Evolutionary conservation across 2,329 filamentous ascomycete genomes (phyloP).

Genomic region (Drechslerella coelobrocha): DNA sequence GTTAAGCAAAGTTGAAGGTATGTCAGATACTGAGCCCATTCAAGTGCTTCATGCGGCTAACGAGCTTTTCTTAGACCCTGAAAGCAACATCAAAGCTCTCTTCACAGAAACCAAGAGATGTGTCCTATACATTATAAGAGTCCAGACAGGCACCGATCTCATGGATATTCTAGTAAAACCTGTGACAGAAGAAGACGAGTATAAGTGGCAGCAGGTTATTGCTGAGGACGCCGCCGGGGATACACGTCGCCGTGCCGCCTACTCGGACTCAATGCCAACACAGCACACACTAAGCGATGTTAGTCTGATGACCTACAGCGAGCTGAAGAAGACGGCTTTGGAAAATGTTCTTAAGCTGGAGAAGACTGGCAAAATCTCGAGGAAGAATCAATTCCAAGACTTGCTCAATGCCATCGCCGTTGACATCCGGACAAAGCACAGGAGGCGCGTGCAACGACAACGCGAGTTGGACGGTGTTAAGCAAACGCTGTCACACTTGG

Average conservation of each 20-base stretch:
- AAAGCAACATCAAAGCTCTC: slow-evolving; percentile 86
- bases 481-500: slow-evolving; percentile 74
- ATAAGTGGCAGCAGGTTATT: slow-evolving; percentile 82
- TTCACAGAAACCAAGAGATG: slow-evolving; percentile 99
- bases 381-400: slow-evolving; percentile 92
- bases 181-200: slow-evolving; percentile 83
- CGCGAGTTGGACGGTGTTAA: slow-evolving; percentile 86
- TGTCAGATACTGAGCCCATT: slow-evolving; percentile 44
- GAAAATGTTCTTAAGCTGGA: slow-evolving; percentile 94
- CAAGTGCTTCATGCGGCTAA: slow-evolving; percentile 53
- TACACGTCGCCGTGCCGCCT: slow-evolving; percentile 75
- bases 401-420: slow-evolving; percentile 96
- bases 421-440: slow-evolving; percentile 96
- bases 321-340: slow-evolving; percentile 88
- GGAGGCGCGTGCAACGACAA: slow-evolving; percentile 86
- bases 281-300: slow-evolving; percentile 75
- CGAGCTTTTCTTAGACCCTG: slow-evolving; percentile 69
- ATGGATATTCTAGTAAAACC: slow-evolving; percentile 94
- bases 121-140: slow-evolving; percentile 94
- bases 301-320: slow-evolving; percentile 80
- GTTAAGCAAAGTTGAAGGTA: slow-evolving; percentile 80
- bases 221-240: slow-evolving; percentile 80
- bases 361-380: slow-evolving; percentile 81
- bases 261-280: slow-evolving; percentile 74
- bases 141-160: slow-evolving; percentile 90